These are phyloP conservation scores for Nicotiana sylvestris DNA, from an alignment of 257 asterid genomes.

Conservation along the genomic window DNA sequence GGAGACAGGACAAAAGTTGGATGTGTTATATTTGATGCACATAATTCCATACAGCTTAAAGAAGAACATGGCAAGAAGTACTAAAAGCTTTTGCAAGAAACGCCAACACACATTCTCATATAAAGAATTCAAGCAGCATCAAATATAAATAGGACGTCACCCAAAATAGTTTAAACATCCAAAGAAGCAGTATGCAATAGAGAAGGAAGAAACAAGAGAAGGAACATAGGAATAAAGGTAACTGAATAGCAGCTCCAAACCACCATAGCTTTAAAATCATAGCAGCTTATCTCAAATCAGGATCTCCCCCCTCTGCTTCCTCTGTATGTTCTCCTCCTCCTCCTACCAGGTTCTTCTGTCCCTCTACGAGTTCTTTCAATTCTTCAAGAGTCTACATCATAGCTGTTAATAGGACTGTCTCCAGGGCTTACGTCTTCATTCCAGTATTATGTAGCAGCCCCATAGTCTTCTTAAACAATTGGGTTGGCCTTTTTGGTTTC, in stretches of 20 bases:
- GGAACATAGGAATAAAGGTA: background rate
- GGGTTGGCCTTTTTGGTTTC: background rate
- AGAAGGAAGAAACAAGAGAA: background rate
- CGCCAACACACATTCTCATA: background rate
- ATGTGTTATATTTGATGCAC: background rate
- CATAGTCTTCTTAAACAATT: background rate
- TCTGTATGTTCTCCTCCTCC: background rate
- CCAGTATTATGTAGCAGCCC: background rate
- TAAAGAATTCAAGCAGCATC: background rate
- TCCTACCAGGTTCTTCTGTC: background rate
- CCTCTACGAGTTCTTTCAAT: background rate
- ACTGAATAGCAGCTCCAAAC: background rate
- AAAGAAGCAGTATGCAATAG: background rate
- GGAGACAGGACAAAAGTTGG: background rate
- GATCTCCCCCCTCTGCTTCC: background rate
- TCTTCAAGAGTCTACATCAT: background rate
- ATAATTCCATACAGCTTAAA: background rate
- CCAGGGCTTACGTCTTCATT: background rate
- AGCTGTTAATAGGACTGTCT: background rate
- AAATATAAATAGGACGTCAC: background rate
- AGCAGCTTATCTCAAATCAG: background rate
- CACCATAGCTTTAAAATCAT: background rate
- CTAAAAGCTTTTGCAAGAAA: slow-evolving; percentile 3
- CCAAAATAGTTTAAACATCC: background rate
- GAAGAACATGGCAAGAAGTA: background rate